Evolutionary conservation across 2,329 filamentous ascomycete genomes (phyloP).

Genomic region (Triangularia verruculosa): DNA sequence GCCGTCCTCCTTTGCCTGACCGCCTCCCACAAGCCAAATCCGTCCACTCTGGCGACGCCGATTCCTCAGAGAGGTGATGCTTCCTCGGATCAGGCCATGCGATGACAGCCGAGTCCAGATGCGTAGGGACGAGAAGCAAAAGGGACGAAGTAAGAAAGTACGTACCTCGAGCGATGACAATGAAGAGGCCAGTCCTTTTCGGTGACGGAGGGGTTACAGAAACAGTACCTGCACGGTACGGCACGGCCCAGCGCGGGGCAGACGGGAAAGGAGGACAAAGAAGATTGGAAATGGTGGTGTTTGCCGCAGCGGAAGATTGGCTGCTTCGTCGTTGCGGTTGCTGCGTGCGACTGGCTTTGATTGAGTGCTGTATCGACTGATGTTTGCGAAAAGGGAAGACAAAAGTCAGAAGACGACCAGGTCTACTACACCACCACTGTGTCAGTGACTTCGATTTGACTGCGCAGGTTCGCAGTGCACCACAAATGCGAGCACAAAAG

Average conservation of each 20-base stretch:
- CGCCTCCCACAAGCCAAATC: conserved; percentile 9
- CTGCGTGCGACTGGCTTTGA: background rate
- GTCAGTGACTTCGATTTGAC: conserved; percentile 1
- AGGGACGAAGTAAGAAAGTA: background rate
- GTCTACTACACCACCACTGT: background rate
- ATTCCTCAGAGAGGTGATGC: background rate
- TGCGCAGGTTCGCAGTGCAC: background rate
- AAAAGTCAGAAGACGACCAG: background rate
- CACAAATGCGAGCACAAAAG: background rate
- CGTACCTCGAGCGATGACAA: background rate
- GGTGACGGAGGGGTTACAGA: background rate
- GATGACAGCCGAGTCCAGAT: background rate
- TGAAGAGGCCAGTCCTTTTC: background rate
- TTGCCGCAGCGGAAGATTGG: background rate
- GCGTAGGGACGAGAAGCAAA: background rate
- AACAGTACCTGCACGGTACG: conserved; percentile 9
- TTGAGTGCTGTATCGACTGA: background rate
- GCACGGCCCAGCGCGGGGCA: conserved; percentile 5
- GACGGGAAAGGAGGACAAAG: background rate
- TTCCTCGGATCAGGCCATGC: background rate
- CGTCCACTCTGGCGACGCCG: background rate
- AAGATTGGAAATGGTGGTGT: background rate
- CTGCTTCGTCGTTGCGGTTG: background rate
- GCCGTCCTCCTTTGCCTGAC: conserved; percentile 11
- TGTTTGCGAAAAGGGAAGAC: background rate